Percentiles rank a stretch among this genome's conserved stretches.
Evolutionary conservation across 495 filamentous ascomycete species (phyloP).

Genomic region (Tuber microsphaerosporum): DNA sequence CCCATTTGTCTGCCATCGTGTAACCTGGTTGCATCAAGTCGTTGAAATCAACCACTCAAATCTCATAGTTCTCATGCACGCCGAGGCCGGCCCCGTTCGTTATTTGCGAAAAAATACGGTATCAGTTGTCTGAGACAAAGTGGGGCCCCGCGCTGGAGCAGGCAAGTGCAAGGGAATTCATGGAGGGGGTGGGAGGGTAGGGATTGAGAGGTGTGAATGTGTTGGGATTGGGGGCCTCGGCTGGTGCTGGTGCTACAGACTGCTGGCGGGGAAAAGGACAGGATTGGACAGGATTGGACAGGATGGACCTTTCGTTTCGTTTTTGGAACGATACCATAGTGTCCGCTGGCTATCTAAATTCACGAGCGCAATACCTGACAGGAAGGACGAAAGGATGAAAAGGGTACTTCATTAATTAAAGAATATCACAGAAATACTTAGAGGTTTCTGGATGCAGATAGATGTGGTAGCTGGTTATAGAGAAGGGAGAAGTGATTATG

Average conservation of each 20-base stretch:
- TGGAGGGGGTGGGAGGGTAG: slow-evolving; percentile 12
- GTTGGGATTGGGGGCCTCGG: slow-evolving; percentile 28
- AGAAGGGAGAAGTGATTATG: neutral
- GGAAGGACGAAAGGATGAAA: neutral
- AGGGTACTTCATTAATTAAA: neutral
- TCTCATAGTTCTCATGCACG: too few relatives aligned
- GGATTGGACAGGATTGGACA: neutral
- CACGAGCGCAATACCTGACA: neutral
- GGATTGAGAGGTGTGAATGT: slow-evolving; percentile 18
- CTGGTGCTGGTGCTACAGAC: slow-evolving; percentile 14
- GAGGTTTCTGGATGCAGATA: neutral
- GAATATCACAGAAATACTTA: neutral
- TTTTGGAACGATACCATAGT: neutral
- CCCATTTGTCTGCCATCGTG: too few relatives aligned
- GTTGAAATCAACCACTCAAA: too few relatives aligned
- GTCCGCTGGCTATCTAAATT: neutral
- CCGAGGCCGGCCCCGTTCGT: too few relatives aligned
- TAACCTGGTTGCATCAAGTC: too few relatives aligned
- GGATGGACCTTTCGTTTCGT: neutral
- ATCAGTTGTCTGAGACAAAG: slow-evolving; percentile 24
- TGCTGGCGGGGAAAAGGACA: slow-evolving; percentile 8
- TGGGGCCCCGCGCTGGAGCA: slow-evolving; percentile 27
- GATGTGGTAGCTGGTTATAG: neutral
- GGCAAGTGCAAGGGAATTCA: slow-evolving; percentile 22
- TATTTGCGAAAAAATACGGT: too few relatives aligned